These are phyloP conservation scores for Globisporangium splendens DNA, from an alignment of 352 stramenopile genomes.

Conservation along the genomic window DNA sequence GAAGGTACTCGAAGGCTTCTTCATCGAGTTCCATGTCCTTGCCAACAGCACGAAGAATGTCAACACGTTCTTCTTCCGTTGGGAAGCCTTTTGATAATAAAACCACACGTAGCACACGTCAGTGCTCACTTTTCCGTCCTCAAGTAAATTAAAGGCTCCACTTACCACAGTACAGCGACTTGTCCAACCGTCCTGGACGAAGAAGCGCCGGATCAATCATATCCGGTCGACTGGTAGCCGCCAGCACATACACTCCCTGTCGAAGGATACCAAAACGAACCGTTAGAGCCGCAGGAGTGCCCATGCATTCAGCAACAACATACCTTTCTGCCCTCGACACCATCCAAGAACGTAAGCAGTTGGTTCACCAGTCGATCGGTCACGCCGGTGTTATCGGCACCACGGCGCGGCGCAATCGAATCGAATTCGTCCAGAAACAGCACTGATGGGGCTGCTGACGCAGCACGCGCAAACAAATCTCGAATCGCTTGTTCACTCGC, in stretches of 20 bases:
- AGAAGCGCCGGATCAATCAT: conserved; percentile 96
- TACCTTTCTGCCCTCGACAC: conserved; percentile 90
- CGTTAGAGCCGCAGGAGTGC: too few species aligned
- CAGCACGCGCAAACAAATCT: conserved; percentile 79
- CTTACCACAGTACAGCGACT: conserved; percentile 89
- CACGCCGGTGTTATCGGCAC: conserved; percentile 92
- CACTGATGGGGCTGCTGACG: conserved; percentile 70
- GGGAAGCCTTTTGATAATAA: conserved; percentile 64
- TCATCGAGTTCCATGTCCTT: conserved; percentile 76
- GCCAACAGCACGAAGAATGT: conserved; percentile 74
- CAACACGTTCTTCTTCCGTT: conserved; percentile 64
- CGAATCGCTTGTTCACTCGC: conserved; percentile 88
- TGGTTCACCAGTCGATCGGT: conserved; percentile 98
- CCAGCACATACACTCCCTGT: conserved; percentile 92
- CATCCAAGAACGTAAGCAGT: conserved; percentile 96
- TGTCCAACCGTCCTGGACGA: conserved; percentile 92
- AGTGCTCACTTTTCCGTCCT: too few species aligned
- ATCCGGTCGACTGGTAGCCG: conserved; percentile 94
- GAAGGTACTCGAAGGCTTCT: conserved; percentile 68
- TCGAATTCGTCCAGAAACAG: conserved; percentile 93
- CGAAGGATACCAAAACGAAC: not conserved
- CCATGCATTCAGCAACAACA: too few species aligned
- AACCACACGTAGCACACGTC: too few species aligned
- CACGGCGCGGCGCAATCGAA: conserved; percentile 92
- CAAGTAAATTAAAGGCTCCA: not conserved